A percentile compares a stretch with the other conserved stretches of the same genome.
Evolutionary conservation across 371 early-diverging fungal species (phyloP).

Genomic region (Mucor plumbeus): DNA sequence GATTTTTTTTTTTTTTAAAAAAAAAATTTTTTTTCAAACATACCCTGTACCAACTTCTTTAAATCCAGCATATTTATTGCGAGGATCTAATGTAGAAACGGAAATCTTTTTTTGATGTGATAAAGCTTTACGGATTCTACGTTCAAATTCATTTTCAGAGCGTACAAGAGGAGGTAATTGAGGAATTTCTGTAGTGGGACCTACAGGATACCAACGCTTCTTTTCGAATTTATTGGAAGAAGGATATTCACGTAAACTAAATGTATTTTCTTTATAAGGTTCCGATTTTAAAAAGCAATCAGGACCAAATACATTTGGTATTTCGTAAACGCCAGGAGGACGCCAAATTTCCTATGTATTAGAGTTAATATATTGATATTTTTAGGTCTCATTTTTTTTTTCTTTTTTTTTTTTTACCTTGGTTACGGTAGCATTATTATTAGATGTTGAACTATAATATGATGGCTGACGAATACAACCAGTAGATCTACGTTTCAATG

Average conservation of each 20-base stretch:
- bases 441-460: conserved; percentile 28
- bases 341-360: conserved; percentile 41
- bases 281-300: conserved; percentile 50
- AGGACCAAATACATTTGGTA: conserved; percentile 52
- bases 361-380: background rate
- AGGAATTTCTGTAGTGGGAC: conserved; percentile 48
- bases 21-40: conserved; percentile 4
- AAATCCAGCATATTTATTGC: conserved; percentile 49
- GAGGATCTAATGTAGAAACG: conserved; percentile 49
- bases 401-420: conserved; percentile 8
- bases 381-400: too few species aligned
- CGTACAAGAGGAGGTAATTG: conserved; percentile 49
- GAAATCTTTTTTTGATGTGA: conserved; percentile 35
- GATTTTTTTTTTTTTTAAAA: too few species aligned
- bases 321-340: conserved; percentile 51
- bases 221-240: conserved; percentile 25
- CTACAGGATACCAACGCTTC: conserved; percentile 49
- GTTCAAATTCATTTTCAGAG: conserved; percentile 54
- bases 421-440: background rate
- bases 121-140: conserved; percentile 46
- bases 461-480: conserved; percentile 45
- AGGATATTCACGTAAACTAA: conserved; percentile 33
- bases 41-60: conserved; percentile 61
- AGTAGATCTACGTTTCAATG: conserved; percentile 53
- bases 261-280: conserved; percentile 24